Evolutionary conservation across 2,329 filamentous ascomycete genomes (phyloP), one percentile per base, ranked within the genome.

Genomic region (Fulvia fulva): DNA sequence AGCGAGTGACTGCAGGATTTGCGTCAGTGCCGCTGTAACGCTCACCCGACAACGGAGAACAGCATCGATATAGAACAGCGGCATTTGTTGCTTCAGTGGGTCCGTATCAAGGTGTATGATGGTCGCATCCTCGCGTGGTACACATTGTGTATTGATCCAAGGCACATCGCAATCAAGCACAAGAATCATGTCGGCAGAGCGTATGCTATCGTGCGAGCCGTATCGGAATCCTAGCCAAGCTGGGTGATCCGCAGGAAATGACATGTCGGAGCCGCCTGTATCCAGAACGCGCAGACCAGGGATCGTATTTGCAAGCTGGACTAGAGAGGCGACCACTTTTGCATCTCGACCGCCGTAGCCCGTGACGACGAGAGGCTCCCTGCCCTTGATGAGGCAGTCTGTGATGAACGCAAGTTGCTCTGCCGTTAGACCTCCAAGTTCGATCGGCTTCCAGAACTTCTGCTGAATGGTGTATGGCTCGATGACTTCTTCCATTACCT

Each of bases 121-220:
- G 58, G 79, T 83, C 1, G 85, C 81, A 6, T 77, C 74, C 1
- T 76, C 71, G 2, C 76, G 79, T 0, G 86, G 86, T 46, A 80
- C 79, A 74, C 82, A 86, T 61, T 85, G 84, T 0, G 90, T 94
- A n/a, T 87, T 86, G 56, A 97, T 91, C 91, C 91, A 97, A 0
- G 92, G 92, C 0, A 96, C 91, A 69, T 97, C 92, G 63, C 91
- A 95, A 73, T 97, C 89, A 23, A 96, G 70, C 2, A 96, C 87
- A 0, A 97, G 65, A 59, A 97, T 95, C 11, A 91, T 83, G 71
- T 96, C 93, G 0, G 92, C 90, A 0, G 84, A 84, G 58, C 80
- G 82, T 70, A 96, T 89, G 44, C 81, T 80, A 1, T 89, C 84
- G 52, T 96, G 88, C 2, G 83, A 80, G 2, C 90, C 90, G 66